phyloP scores from a whole-genome alignment of 202 grass and related monocot species.

The Panicum hallii region DNA sequence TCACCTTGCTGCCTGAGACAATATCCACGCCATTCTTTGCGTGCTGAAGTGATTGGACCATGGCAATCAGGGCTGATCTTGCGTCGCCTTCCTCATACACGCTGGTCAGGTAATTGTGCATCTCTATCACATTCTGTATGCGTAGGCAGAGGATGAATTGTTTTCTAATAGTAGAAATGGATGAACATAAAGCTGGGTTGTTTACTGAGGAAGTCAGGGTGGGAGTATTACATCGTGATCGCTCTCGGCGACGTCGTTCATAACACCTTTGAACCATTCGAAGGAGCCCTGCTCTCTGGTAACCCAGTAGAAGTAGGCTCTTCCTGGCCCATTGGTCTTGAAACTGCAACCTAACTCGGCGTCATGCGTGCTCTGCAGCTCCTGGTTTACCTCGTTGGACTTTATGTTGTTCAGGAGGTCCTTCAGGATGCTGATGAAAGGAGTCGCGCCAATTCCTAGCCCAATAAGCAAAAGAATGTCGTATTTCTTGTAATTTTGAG shows the following conservation, averaged over 20 bases:
- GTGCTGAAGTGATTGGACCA: conserved; percentile 94
- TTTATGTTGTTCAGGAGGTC: conserved; percentile 86
- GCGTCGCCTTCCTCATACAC: conserved; percentile 99
- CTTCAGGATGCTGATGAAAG: conserved; percentile 98
- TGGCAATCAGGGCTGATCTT: conserved; percentile 88
- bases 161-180: background rate
- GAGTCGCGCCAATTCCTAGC: conserved; percentile 93
- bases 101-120: conserved; percentile 98
- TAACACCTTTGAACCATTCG: conserved; percentile 98
- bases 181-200: background rate
- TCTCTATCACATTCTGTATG: conserved; percentile 89
- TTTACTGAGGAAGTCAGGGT: background rate
- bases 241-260: conserved; percentile 95
- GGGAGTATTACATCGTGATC: conserved; percentile 66
- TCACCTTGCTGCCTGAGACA: conserved; percentile 88
- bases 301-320: conserved; percentile 99
- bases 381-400: conserved; percentile 70
- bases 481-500: conserved; percentile 99
- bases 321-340: conserved; percentile 77
- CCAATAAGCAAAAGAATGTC: conserved; percentile 95
- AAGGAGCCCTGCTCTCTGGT: conserved; percentile 99
- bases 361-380: conserved; percentile 58
- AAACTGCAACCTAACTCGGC: conserved; percentile 61
- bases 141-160: conserved; percentile 39
- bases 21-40: conserved; percentile 95